Conservation (phyloP, 2,329 filamentous ascomycete genomes). For the Cadophora sp. region DNA sequence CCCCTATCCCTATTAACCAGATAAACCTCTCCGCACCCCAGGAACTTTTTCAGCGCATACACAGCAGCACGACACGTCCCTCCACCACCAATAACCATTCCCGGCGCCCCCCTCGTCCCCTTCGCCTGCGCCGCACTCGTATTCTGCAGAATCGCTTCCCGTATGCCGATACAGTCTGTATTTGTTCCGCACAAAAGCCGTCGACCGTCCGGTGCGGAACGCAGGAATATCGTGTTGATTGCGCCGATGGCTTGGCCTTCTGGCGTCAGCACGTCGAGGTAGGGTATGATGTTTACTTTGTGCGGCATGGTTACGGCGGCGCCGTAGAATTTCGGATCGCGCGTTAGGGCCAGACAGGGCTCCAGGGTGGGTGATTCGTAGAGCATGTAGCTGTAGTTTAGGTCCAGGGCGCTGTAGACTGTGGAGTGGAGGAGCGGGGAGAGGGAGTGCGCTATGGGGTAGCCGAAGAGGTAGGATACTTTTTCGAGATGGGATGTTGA, state of each 20-base stretch:
- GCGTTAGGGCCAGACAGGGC: slow-evolving; percentile 58
- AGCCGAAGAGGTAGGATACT: slow-evolving; percentile 60
- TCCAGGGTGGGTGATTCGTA: slow-evolving; percentile 59
- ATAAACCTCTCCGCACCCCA: slow-evolving; percentile 73
- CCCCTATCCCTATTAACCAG: slow-evolving; percentile 75
- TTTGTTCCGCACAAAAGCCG: slow-evolving; percentile 73
- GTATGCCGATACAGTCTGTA: slow-evolving; percentile 80
- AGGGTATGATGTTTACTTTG: slow-evolving; percentile 77
- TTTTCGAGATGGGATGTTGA: slow-evolving; percentile 36
- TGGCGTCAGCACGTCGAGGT: slow-evolving; percentile 75
- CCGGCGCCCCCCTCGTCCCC: slow-evolving; percentile 52
- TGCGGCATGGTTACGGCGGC: slow-evolving; percentile 83
- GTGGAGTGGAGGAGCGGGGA: slow-evolving; percentile 61
- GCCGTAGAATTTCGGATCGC: slow-evolving; percentile 68
- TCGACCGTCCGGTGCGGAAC: slow-evolving; percentile 47
- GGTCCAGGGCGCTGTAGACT: slow-evolving; percentile 57
- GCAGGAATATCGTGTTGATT: slow-evolving; percentile 79
- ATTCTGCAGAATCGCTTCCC: slow-evolving; percentile 72
- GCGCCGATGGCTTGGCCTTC: slow-evolving; percentile 78
- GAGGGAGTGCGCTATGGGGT: slow-evolving; percentile 61
- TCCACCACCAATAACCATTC: slow-evolving; percentile 77
- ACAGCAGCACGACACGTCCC: slow-evolving; percentile 80
- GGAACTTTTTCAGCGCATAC: slow-evolving; percentile 75
- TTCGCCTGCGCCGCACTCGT: slow-evolving; percentile 39
- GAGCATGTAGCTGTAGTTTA: slow-evolving; percentile 59